phyloP scores from a whole-genome alignment of 306 rosid species.

The Psophocarpus tetragonolobus region DNA sequence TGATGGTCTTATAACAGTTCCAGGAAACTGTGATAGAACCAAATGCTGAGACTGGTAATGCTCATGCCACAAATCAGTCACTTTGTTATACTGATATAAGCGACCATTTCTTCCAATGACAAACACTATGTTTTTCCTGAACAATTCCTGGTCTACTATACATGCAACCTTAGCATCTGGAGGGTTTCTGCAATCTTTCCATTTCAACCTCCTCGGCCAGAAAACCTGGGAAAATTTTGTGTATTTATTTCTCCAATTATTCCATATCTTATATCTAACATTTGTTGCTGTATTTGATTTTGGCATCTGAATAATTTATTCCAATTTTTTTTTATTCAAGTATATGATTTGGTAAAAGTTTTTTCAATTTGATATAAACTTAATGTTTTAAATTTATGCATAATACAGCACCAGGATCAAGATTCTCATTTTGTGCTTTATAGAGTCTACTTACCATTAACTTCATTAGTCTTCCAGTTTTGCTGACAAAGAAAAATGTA shows the following conservation, averaged over 20 bases:
- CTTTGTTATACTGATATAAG: not conserved
- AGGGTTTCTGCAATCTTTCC: conserved; percentile 17
- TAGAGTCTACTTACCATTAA: not conserved
- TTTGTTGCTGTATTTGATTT: not conserved
- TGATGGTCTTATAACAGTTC: not conserved
- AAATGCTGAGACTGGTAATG: conserved; percentile 7
- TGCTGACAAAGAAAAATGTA: conserved; percentile 11
- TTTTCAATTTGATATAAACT: not conserved
- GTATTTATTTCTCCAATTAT: not conserved
- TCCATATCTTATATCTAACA: not conserved
- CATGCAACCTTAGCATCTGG: conserved; percentile 8
- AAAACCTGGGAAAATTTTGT: not conserved
- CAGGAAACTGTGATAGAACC: conserved; percentile 11
- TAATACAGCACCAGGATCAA: not conserved
- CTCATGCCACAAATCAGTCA: conserved; percentile 2
- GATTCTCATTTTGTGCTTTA: not conserved
- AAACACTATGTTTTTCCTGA: not conserved
- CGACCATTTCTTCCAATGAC: conserved; percentile 6
- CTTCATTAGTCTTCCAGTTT: conserved; percentile 12
- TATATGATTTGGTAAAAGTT: not conserved
- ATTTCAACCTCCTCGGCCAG: not conserved
- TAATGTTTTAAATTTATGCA: not conserved
- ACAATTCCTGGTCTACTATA: conserved; percentile 9
- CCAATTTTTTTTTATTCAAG: no score
- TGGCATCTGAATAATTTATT: not conserved